Base-by-base conservation (phyloP, 306 rosid genomes). In the Pyrus pyrifolia region DNA sequence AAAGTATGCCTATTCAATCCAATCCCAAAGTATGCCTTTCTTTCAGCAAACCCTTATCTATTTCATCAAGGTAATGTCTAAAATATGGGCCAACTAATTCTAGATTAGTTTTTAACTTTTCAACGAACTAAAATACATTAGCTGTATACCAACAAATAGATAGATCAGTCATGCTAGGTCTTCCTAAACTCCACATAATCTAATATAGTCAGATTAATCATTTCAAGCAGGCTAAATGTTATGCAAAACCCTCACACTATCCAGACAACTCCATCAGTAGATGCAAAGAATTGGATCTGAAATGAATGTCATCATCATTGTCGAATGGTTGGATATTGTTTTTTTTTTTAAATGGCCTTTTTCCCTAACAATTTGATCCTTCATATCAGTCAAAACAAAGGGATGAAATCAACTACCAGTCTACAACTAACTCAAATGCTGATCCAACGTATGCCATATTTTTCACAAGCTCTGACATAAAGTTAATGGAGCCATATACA, bases 341-440 rank as follows among this genome's bases (percentile, higher is more conserved):
- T 72, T 60, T 21, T 35, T 25, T 35, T 58, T 33, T 4, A 30
- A 64, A 17, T 15, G 61, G 55, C 58, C 73, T 5, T 44, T 42
- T 38, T 15, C 31, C 69, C 40, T 6, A 70, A 29, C 38, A 57
- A 9, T 70, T 57, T 38, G 72, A 35, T 52, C 8, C 73, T 74
- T 74, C 45, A 71, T 71, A 65, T 46, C 44, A 5, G 29, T 27
- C 70, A 42, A 38, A 59, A 52, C 40, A 45, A 25, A 38, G 18
- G 27, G 57, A 61, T 53, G 44, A 71, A 44, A 70, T 40, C 67
- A 80, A 76, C 84, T 73, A 84, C 81, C 83, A 74, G 67, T 83
- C 87, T 58, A 75, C 86, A 83, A 75, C 82, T 59, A 81, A 83
- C 77, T 65, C 72, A 77, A 61, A 51, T 58, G 60, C 58, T 23